A percentile compares a stretch with the other conserved stretches of the same genome.
Evolutionary conservation across 805 yeast genomes (phyloP).

Genomic region (Candida mattraensis): DNA sequence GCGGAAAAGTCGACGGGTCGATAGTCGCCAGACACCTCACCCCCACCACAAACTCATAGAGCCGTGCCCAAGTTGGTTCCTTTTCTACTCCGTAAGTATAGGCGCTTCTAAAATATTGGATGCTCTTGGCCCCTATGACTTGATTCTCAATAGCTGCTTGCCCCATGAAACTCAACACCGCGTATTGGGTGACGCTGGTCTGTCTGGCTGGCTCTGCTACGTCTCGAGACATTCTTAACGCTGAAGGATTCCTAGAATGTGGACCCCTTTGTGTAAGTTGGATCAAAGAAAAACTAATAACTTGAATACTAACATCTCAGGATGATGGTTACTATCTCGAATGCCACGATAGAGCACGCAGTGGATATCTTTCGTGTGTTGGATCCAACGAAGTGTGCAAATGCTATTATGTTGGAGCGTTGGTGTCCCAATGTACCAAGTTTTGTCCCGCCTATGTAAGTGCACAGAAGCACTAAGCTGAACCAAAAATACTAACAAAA

Average conservation of each 20-base stretch:
- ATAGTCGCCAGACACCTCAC: no score
- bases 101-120: no score
- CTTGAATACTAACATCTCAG: constrained; percentile 11
- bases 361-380: constrained; percentile 21
- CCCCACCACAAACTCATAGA: no score
- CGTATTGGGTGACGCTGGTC: no score
- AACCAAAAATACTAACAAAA: neutral
- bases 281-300: no score
- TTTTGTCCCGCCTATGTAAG: constrained; percentile 27
- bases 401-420: constrained; percentile 29
- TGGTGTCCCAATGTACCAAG: constrained; percentile 23
- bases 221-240: constrained; percentile 7
- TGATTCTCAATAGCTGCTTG: no score
- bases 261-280: constrained; percentile 27
- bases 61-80: no score
- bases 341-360: constrained; percentile 25
- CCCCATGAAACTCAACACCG: no score
- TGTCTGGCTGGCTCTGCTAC: constrained; percentile 1
- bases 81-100: no score
- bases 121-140: no score
- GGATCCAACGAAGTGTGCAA: constrained; percentile 25
- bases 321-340: constrained; percentile 25
- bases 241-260: constrained; percentile 21
- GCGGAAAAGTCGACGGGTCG: no score
- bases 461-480: neutral